phyloP scores from a whole-genome alignment of 257 asterid species.

The Buddleja alternifolia region DNA sequence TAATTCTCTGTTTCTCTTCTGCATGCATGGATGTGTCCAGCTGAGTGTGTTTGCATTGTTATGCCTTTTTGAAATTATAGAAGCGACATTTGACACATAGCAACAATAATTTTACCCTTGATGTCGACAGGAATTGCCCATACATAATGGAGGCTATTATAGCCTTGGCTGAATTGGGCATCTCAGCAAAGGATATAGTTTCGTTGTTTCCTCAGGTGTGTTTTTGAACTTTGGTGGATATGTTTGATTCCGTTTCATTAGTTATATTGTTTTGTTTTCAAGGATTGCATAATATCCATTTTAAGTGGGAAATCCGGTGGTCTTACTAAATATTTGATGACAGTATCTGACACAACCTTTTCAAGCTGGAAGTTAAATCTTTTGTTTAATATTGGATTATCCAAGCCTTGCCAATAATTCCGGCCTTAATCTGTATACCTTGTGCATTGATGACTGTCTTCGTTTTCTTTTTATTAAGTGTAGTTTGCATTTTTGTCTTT shows the following conservation, averaged over 20 bases:
- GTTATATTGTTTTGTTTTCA: conserved; percentile 16
- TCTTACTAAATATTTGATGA: conserved; percentile 1
- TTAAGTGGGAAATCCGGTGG: conserved; percentile 23
- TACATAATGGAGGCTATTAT: conserved; percentile 82
- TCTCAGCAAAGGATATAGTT: conserved; percentile 74
- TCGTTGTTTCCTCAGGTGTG: conserved; percentile 87
- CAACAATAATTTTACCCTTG: conserved; percentile 14
- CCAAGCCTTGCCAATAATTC: conserved; percentile 20
- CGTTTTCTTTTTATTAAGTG: conserved; percentile 18
- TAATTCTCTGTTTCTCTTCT: conserved; percentile 14
- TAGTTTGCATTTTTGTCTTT: not conserved
- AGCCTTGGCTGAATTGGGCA: conserved; percentile 94
- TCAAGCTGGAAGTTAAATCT: conserved; percentile 20
- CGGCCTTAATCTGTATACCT: conserved; percentile 12
- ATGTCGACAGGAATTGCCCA: conserved; percentile 74
- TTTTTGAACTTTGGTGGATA: conserved; percentile 23
- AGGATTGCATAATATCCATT: conserved; percentile 10
- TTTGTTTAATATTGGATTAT: not conserved
- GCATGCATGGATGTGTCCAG: not conserved
- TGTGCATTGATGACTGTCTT: conserved; percentile 14
- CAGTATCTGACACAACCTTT: not conserved
- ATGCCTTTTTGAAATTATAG: conserved; percentile 14
- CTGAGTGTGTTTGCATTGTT: not conserved
- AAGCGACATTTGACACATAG: conserved; percentile 8
- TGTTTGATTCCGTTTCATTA: conserved; percentile 12